phyloP scores from a whole-genome alignment of 1,284 basidiomycete genomes.

The Malassezia psittaci region DNA sequence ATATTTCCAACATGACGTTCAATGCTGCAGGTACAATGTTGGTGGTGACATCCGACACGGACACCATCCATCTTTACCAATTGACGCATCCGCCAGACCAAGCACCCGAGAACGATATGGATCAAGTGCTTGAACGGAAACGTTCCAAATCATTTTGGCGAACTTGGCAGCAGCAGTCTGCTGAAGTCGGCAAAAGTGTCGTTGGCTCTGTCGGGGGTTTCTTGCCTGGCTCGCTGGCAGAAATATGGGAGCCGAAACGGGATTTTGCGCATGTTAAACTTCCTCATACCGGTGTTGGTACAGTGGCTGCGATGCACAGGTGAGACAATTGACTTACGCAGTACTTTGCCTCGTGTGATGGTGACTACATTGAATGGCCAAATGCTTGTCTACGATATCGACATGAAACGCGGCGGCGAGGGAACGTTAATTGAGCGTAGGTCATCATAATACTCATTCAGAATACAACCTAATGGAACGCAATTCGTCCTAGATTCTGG shows the following conservation, averaged over 20 bases:
- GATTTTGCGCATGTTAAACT: slow-evolving; percentile 89
- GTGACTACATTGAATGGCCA: slow-evolving; percentile 89
- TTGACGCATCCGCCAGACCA: slow-evolving; percentile 49
- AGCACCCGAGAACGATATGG: not conserved
- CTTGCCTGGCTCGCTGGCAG: slow-evolving; percentile 77
- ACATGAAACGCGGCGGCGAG: slow-evolving; percentile 90
- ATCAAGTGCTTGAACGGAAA: slow-evolving; percentile 3
- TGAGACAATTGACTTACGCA: slow-evolving; percentile 4
- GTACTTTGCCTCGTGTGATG: slow-evolving; percentile 87
- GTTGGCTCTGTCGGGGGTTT: slow-evolving; percentile 67
- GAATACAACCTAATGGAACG: slow-evolving; percentile 3
- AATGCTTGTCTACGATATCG: slow-evolving; percentile 90
- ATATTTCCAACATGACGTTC: slow-evolving; percentile 85
- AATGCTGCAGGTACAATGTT: slow-evolving; percentile 73
- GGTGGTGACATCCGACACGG: slow-evolving; percentile 81
- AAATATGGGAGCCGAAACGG: slow-evolving; percentile 91
- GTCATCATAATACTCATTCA: not conserved
- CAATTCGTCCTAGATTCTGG: not conserved
- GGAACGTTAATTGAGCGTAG: slow-evolving; percentile 74
- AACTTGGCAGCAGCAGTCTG: slow-evolving; percentile 55
- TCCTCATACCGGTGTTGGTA: slow-evolving; percentile 61
- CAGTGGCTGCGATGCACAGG: slow-evolving; percentile 40
- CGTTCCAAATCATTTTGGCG: not conserved
- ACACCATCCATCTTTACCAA: slow-evolving; percentile 95
- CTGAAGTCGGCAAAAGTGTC: slow-evolving; percentile 46